Conservation (phyloP, 2,329 filamentous ascomycete species). For the Clonostachys rhizophaga region DNA sequence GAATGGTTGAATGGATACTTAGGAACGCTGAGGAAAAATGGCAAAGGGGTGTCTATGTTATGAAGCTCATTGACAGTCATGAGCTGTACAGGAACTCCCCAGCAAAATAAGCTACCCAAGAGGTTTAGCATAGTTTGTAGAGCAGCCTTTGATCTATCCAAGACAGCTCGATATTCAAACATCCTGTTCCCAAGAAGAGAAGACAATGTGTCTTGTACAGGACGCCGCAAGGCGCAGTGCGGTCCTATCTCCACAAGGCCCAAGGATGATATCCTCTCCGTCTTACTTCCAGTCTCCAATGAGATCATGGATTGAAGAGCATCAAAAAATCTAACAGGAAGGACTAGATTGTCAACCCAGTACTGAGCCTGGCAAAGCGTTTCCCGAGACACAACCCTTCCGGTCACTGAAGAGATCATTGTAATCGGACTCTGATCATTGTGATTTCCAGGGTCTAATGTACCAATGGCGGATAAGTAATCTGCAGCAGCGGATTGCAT, state of each 20-base stretch:
- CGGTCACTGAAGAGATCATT: conserved; percentile 3
- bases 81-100: conserved; percentile 32
- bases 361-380: conserved; percentile 11
- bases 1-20: conserved; percentile 29
- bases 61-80: conserved; percentile 26
- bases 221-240: conserved; percentile 3
- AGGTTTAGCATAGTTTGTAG: conserved; percentile 12
- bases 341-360: conserved; percentile 26
- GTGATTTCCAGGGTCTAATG: not conserved
- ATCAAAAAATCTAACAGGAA: conserved; percentile 21
- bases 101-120: conserved; percentile 31
- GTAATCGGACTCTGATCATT: not conserved
- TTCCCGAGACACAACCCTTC: not conserved
- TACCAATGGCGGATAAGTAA: conserved; percentile 7
- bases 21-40: conserved; percentile 19
- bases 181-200: conserved; percentile 8
- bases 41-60: not conserved
- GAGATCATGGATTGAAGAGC: not conserved
- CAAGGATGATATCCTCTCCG: not conserved
- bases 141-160: conserved; percentile 13
- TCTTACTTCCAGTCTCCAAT: not conserved
- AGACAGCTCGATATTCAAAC: not conserved
- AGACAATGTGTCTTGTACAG: conserved; percentile 2
- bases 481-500: conserved; percentile 8
- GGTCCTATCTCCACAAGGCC: conserved; percentile 8